These are phyloP conservation scores for Setaria italica DNA, from an alignment of 202 grass and related monocot species.

Conservation along the genomic window DNA sequence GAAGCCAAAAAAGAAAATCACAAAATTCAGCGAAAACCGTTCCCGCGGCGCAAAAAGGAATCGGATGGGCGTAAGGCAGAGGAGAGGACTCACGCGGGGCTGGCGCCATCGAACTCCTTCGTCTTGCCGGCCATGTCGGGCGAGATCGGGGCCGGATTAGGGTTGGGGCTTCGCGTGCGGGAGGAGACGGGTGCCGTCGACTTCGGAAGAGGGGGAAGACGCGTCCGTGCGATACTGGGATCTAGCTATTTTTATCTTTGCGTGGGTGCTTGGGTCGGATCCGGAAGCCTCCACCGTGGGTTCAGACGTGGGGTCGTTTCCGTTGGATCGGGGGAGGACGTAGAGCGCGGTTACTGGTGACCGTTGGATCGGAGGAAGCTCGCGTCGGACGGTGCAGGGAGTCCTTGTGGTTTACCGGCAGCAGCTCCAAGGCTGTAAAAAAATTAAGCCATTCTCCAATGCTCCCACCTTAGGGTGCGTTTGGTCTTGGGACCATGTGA, in stretches of 20 bases:
- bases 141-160: background rate
- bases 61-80: background rate
- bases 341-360: too few species aligned
- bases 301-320: too few species aligned
- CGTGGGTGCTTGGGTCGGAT: background rate
- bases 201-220: background rate
- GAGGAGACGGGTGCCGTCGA: background rate
- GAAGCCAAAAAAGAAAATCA: background rate
- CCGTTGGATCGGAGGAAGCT: too few species aligned
- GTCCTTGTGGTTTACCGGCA: too few species aligned
- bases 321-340: too few species aligned
- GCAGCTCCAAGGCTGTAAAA: too few species aligned
- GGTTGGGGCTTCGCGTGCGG: conserved; percentile 35
- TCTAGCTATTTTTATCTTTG: background rate
- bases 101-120: conserved; percentile 79
- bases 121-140: conserved; percentile 60
- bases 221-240: background rate
- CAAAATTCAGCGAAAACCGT: conserved; percentile 25
- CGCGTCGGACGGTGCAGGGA: too few species aligned
- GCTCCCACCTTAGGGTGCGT: too few species aligned
- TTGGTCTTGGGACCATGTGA: too few species aligned
- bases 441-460: too few species aligned
- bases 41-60: background rate
- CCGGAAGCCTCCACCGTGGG: too few species aligned
- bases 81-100: conserved; percentile 66